phyloP scores from a whole-genome alignment of 164 flowering plant species.

The Kingdonia uniflora region DNA sequence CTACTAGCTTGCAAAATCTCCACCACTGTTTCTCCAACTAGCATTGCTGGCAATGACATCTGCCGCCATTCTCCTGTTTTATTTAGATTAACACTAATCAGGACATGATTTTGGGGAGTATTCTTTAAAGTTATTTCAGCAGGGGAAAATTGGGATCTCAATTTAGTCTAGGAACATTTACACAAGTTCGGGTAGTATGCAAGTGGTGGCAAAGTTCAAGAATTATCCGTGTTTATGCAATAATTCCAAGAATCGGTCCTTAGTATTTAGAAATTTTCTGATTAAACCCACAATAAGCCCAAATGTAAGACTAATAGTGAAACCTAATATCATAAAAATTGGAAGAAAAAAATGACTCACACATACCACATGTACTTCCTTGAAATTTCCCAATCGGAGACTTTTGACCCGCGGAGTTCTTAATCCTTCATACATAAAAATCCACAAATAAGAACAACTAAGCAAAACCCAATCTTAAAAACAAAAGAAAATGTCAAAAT shows the following conservation, averaged over 20 bases:
- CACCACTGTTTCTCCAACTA: slow-evolving; percentile 73
- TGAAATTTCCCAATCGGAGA: slow-evolving; percentile 34
- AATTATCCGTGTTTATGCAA: too few relatives aligned
- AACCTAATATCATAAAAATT: not conserved
- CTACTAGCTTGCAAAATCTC: slow-evolving; percentile 79
- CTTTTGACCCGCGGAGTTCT: slow-evolving; percentile 26
- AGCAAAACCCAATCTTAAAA: not conserved
- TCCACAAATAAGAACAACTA: not conserved
- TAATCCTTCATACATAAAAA: slow-evolving; percentile 27
- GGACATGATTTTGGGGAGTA: too few relatives aligned
- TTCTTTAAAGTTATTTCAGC: too few relatives aligned
- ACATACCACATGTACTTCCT: slow-evolving; percentile 19
- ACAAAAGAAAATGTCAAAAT: not conserved
- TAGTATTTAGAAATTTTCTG: too few relatives aligned
- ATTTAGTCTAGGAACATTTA: too few relatives aligned
- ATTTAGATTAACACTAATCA: not conserved
- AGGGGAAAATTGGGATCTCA: too few relatives aligned
- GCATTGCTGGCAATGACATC: slow-evolving; percentile 96
- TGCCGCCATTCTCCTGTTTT: slow-evolving; percentile 69
- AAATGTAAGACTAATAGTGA: too few relatives aligned
- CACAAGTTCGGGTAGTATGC: too few relatives aligned
- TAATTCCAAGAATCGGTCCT: too few relatives aligned
- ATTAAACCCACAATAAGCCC: too few relatives aligned
- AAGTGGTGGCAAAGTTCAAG: too few relatives aligned
- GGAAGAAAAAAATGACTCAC: not conserved